Conservation (phyloP, 2,329 filamentous ascomycete species). For the Nemania bipapillata region DNA sequence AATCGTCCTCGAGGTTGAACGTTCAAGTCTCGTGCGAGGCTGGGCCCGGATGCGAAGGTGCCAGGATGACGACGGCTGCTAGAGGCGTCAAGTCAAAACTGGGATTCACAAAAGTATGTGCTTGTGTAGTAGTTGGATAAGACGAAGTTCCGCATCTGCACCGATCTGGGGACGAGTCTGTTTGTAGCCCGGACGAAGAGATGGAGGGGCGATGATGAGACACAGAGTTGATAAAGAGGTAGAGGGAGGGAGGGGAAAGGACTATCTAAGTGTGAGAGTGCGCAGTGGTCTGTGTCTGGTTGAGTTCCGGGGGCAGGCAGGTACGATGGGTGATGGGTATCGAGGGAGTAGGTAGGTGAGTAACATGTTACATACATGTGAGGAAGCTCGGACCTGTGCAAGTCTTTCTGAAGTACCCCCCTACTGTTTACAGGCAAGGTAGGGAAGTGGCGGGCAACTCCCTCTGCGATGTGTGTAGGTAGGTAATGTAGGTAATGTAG, state of each 20-base stretch:
- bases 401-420: background rate
- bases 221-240: background rate
- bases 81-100: background rate
- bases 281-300: constrained; percentile 1
- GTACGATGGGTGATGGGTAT: background rate
- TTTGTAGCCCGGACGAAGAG: background rate
- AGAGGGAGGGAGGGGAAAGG: constrained; percentile 1
- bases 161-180: background rate
- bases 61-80: background rate
- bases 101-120: background rate
- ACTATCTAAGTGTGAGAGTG: constrained; percentile 6
- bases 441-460: background rate
- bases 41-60: no score
- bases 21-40: background rate
- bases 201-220: background rate
- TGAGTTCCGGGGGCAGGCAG: background rate
- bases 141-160: background rate
- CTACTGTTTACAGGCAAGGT: background rate
- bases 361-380: constrained; percentile 9
- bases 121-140: background rate
- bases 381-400: constrained; percentile 12
- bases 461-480: background rate
- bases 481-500: no score
- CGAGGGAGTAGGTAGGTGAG: background rate
- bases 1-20: background rate